A percentile compares a stretch with the other conserved stretches of the same genome.
phyloP scores from a whole-genome alignment of 768 basidiomycete genomes.

The Hericium alpestre region DNA sequence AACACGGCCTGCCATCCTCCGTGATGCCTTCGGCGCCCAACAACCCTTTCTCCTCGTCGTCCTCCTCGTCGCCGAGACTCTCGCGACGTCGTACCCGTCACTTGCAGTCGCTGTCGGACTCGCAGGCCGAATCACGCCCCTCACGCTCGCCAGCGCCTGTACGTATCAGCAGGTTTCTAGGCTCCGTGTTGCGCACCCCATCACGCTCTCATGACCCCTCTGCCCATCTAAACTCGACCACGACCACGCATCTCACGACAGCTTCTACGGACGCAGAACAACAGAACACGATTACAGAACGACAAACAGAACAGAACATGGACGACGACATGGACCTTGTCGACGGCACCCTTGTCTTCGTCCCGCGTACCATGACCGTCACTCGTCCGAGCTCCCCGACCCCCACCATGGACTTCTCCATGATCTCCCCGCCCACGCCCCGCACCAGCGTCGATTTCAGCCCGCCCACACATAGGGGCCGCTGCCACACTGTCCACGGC shows the following conservation, averaged over 20 bases:
- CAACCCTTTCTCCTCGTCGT: too few species aligned
- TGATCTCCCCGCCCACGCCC: slow-evolving; percentile 31
- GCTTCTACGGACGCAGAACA: too few species aligned
- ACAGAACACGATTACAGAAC: too few species aligned
- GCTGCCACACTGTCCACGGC: slow-evolving; percentile 1
- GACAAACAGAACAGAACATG: background rate
- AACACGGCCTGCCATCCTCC: too few species aligned
- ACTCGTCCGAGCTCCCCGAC: slow-evolving; percentile 36
- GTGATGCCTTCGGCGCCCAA: too few species aligned
- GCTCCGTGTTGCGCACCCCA: background rate
- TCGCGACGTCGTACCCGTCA: too few species aligned
- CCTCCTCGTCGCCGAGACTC: too few species aligned
- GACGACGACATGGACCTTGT: slow-evolving; percentile 19
- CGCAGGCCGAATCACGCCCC: too few species aligned
- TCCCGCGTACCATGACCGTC: slow-evolving; percentile 18
- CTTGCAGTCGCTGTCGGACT: too few species aligned
- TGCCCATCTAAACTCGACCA: background rate
- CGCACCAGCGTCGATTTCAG: slow-evolving; percentile 5
- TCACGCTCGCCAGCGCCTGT: too few species aligned
- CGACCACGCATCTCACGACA: too few species aligned
- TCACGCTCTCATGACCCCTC: background rate
- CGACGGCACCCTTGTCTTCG: slow-evolving; percentile 18
- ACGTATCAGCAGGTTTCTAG: too few species aligned
- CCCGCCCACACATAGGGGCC: slow-evolving; percentile 14
- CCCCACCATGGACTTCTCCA: slow-evolving; percentile 35